Conservation (phyloP, 1,284 basidiomycete genomes). For the Apiotrichum porosum region DNA sequence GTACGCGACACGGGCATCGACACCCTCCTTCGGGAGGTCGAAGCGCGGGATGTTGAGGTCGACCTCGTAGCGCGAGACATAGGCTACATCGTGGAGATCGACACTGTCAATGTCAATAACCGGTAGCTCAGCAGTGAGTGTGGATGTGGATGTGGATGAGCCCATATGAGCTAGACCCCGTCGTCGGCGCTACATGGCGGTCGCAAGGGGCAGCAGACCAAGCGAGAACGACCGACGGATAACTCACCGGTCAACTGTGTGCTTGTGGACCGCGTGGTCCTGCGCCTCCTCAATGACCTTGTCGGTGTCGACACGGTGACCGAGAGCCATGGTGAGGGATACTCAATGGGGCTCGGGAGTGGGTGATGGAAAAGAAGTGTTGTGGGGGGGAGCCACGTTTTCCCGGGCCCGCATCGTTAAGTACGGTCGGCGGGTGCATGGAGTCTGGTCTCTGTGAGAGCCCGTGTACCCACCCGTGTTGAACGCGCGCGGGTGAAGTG, state of each 20-base stretch:
- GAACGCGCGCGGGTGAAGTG: too few relatives aligned
- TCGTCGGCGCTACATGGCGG: too few relatives aligned
- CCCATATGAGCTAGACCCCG: too few relatives aligned
- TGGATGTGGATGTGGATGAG: too few relatives aligned
- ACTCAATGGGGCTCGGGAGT: not conserved
- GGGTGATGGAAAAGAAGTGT: not conserved
- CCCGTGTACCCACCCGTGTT: too few relatives aligned
- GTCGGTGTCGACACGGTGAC: slow-evolving; percentile 42
- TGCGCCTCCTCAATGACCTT: slow-evolving; percentile 33
- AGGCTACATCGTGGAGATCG: slow-evolving; percentile 37
- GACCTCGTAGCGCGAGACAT: slow-evolving; percentile 40
- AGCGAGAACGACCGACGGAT: not conserved
- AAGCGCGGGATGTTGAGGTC: slow-evolving; percentile 46
- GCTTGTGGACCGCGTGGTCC: not conserved
- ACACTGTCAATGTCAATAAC: too few relatives aligned
- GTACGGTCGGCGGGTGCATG: too few relatives aligned
- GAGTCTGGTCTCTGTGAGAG: too few relatives aligned
- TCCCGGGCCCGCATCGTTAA: too few relatives aligned
- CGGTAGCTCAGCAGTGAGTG: too few relatives aligned
- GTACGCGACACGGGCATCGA: slow-evolving; percentile 55
- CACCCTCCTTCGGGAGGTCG: slow-evolving; percentile 47
- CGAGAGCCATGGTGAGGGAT: slow-evolving; percentile 1
- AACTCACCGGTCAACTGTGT: slow-evolving; percentile 3
- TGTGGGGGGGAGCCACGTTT: too few relatives aligned
- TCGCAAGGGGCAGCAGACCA: too few relatives aligned